Evolutionary conservation across 23 red algal species (phyloP), one percentile per base, ranked within the genome.

Genomic region (Gracilaria gracilis): DNA sequence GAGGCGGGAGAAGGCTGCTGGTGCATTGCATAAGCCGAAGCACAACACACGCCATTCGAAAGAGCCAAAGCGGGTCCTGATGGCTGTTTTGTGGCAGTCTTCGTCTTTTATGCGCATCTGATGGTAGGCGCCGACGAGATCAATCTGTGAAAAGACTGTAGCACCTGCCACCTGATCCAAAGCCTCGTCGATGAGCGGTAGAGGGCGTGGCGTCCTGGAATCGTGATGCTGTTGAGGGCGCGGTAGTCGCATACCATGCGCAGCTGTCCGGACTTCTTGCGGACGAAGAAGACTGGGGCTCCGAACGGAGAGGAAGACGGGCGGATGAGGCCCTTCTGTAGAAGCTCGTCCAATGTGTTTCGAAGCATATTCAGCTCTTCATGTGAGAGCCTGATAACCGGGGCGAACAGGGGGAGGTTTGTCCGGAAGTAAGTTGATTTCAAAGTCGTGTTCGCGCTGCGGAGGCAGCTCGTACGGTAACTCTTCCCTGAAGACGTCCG

Each of bases 141-240:
- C 35, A 9, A 70, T 88, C 51, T 88, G 67, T 28, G 53, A 88
- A 40, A 85, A 85, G 46, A 85, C 67, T 5, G 9, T 61, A 16
- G 67, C 66, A 3, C 67, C 84, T 8, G 28, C 19, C 5, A 88
- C 69, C 0, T 70, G 8, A 34, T 71, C 25, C 16, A 85, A 0
- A 21, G 23, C 9, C 28, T 71, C 83, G 72, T 46, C 12, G 34
- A 75, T 74, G 2, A 87, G 19, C 8, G 58, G 69, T 0, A 87
- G 14, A 20, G n/a, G 57, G 86, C 17, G 15, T 80, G 5, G 57
- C 3, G 75, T 89, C n/a, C 46, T 40, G 71, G 71, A 16, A 46
- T 54, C 0, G 62, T 87, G n/a, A 87, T 87, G 29, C 67, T 85
- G 82, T 85, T 69, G 14, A 85, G 36, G 33, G 17, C 82, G 0